These are phyloP conservation scores for Glycine latifolia DNA, from an alignment of 306 rosid species.

Conservation along the genomic window DNA sequence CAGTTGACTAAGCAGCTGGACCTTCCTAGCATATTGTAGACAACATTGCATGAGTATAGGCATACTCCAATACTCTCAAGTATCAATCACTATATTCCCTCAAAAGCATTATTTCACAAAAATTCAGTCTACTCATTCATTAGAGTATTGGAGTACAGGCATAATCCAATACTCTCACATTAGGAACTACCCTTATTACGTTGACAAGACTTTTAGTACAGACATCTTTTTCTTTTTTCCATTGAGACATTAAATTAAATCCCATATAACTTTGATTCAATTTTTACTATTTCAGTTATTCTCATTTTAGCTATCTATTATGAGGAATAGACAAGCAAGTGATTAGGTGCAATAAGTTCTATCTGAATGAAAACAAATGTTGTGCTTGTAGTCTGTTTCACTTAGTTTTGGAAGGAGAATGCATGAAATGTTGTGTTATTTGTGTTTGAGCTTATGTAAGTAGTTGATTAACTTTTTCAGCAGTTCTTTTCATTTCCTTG, in stretches of 20 bases:
- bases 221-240: background rate
- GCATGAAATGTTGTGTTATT: conserved; percentile 4
- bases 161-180: too few species aligned
- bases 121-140: too few species aligned
- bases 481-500: conserved; percentile 6
- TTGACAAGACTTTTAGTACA: background rate
- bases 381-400: background rate
- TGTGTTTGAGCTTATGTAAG: background rate
- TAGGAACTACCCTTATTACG: background rate
- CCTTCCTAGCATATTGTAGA: background rate
- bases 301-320: background rate
- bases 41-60: background rate
- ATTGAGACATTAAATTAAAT: background rate
- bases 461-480: conserved; percentile 31
- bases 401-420: background rate
- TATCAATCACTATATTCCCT: too few species aligned
- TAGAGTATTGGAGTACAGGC: too few species aligned
- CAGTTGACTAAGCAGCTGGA: background rate
- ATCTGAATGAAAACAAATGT: background rate
- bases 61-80: background rate
- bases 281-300: background rate
- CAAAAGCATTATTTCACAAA: too few species aligned
- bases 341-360: background rate
- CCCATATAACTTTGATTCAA: background rate
- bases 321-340: background rate